Evolutionary conservation across 2,329 filamentous ascomycete genomes (phyloP).

Genomic region (Thielaviopsis euricoi): DNA sequence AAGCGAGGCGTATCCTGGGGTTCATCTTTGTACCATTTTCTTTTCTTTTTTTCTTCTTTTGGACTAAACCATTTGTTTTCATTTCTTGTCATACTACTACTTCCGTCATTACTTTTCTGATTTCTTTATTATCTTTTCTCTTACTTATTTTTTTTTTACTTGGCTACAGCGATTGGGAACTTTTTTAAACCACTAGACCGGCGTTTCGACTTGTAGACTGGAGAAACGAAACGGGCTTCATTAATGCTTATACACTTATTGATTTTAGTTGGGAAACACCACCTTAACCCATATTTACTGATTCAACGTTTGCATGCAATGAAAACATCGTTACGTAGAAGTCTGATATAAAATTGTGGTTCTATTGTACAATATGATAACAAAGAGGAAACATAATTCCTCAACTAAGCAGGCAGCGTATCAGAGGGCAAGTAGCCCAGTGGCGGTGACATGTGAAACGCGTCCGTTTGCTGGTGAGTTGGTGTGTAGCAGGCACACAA

Average conservation of each 20-base stretch:
- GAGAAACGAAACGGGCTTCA: not conserved
- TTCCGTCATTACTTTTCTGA: no score
- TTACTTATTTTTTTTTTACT: not conserved
- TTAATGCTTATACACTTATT: not conserved
- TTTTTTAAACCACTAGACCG: not conserved
- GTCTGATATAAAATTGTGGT: not conserved
- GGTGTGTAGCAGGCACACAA: not conserved
- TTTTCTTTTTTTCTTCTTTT: not conserved
- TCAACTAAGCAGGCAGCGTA: not conserved
- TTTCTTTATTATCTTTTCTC: no score
- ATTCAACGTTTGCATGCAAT: not conserved
- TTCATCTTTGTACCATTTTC: not conserved
- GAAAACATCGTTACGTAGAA: not conserved
- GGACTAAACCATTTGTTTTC: not conserved
- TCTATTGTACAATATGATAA: slow-evolving; percentile 12
- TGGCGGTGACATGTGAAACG: not conserved
- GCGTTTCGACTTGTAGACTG: not conserved
- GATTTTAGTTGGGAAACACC: not conserved
- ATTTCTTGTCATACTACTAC: not conserved
- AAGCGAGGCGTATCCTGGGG: slow-evolving; percentile 3
- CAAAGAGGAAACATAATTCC: not conserved
- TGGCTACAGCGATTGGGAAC: not conserved
- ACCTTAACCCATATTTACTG: not conserved
- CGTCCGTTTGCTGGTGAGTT: not conserved
- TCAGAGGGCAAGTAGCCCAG: not conserved